Percentiles rank a stretch among this genome's conserved stretches.
phyloP scores from a whole-genome alignment of 345 rosid species.

The Dipteronia sinensis region DNA sequence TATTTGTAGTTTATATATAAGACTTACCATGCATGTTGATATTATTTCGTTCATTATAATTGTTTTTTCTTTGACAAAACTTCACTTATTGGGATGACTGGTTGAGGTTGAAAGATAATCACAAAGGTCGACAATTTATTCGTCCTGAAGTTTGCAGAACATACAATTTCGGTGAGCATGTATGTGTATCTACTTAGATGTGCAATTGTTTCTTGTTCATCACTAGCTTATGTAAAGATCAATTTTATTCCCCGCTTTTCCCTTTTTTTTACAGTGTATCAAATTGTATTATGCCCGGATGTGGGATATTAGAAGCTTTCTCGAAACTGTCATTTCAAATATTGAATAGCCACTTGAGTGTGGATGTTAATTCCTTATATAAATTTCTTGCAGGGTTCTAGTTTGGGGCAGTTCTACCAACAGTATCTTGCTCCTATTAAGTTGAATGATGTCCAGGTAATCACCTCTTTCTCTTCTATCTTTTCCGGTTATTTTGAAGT shows the following conservation, averaged over 20 bases:
- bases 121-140: conserved; percentile 88
- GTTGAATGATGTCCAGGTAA: conserved; percentile 84
- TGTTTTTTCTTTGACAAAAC: conserved; percentile 59
- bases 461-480: conserved; percentile 6
- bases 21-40: conserved; percentile 6
- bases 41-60: conserved; percentile 12
- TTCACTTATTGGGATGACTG: conserved; percentile 99
- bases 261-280: background rate
- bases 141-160: conserved; percentile 99
- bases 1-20: conserved; percentile 13
- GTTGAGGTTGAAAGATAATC: conserved; percentile 92
- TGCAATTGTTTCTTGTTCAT: conserved; percentile 19
- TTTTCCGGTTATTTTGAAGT: conserved; percentile 6
- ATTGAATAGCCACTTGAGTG: background rate
- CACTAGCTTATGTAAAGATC: background rate
- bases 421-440: conserved; percentile 92
- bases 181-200: conserved; percentile 35
- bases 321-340: background rate
- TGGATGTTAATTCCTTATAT: background rate
- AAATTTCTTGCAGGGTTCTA: conserved; percentile 73
- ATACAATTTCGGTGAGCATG: conserved; percentile 97
- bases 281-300: background rate
- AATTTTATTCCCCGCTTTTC: background rate
- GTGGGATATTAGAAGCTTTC: conserved; percentile 4
- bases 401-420: conserved; percentile 89